Evolutionary conservation across 129 eudicot species (phyloP).

Genomic region (Centella asiatica): DNA sequence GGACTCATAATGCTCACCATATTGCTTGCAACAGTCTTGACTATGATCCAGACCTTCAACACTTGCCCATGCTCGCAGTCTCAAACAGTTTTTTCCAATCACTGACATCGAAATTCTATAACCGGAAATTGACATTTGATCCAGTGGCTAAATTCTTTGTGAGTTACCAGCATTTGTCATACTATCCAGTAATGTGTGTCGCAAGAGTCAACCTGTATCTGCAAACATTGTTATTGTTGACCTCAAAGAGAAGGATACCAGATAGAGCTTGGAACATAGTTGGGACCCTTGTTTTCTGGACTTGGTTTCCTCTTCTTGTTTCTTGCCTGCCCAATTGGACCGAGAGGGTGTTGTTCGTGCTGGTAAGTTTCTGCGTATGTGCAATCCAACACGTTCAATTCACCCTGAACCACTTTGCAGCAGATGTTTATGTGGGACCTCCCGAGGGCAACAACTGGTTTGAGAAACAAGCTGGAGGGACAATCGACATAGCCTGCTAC

Average conservation of each 20-base stretch:
- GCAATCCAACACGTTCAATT: constrained; percentile 84
- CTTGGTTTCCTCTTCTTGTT: constrained; percentile 84
- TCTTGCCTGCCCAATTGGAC: constrained; percentile 76
- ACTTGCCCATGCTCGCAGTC: constrained; percentile 80
- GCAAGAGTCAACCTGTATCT: constrained; percentile 75
- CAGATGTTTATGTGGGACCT: constrained; percentile 66
- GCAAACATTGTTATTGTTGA: constrained; percentile 66
- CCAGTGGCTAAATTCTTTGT: constrained; percentile 55
- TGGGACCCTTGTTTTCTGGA: constrained; percentile 78
- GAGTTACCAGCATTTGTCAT: constrained; percentile 70
- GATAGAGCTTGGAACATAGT: constrained; percentile 57
- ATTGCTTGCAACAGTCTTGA: constrained; percentile 69
- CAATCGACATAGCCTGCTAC: constrained; percentile 68
- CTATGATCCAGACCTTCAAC: constrained; percentile 89
- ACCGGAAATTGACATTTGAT: constrained; percentile 57
- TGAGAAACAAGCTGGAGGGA: constrained; percentile 83
- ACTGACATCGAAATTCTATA: constrained; percentile 50
- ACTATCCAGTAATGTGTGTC: constrained; percentile 75
- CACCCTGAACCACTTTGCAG: constrained; percentile 75
- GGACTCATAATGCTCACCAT: constrained; percentile 93
- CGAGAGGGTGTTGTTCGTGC: constrained; percentile 65
- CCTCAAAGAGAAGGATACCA: constrained; percentile 60
- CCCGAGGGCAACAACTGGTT: constrained; percentile 87
- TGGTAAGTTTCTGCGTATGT: constrained; percentile 54
- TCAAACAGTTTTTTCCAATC: constrained; percentile 46